Evolutionary conservation across 176 grass and related monocot genomes (phyloP), one percentile per base, ranked within the genome.

Genomic region (Ananas comosus): DNA sequence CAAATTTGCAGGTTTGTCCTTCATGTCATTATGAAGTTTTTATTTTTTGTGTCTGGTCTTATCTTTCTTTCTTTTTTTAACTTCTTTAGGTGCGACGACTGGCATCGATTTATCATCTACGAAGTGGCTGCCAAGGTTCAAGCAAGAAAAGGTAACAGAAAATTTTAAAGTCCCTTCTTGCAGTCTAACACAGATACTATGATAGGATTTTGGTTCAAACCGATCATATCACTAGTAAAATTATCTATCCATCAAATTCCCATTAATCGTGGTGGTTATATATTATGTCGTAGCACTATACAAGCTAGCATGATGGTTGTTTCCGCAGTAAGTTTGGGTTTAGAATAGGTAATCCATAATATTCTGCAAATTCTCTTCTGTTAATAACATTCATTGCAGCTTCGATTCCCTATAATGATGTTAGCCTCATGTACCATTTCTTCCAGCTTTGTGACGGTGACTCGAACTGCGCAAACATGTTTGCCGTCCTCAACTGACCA

Each of bases 371-470:
- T 58, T 8, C 54, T 58, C 18, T 58, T 42, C 18, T 58, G 16
- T 58, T 8, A 9, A 16, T 56, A 56, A 56, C 10, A 56, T 56
- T 56, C 16, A 56, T 56, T 56, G 12, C 54, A 58, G 18, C 54
- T 58, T 58, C 16, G 16, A 22, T 18, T 61, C 17, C 16, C 54
- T 17, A 58, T 8, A 58, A 6, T 58, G 10, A 2, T 19, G 54
- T 42, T 42, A 42, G 33, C 5, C 5, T 42, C 33, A 42, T 42
- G 33, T 4, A 7, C 33, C 33, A 42, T 42, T 42, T 56, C 59
- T 78, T 96, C 68, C 83, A 92, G 92, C 86, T 97, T 92, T 90
- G 89, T 97, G 42, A 90, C 86, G 52, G 89, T 90, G 68, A 64
- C 77, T 69, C 80, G 91, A 64, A 97, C 94, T 77, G 69, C 48